Conservation (phyloP, 208 protist species). For the Borovskyia barvae region DNA sequence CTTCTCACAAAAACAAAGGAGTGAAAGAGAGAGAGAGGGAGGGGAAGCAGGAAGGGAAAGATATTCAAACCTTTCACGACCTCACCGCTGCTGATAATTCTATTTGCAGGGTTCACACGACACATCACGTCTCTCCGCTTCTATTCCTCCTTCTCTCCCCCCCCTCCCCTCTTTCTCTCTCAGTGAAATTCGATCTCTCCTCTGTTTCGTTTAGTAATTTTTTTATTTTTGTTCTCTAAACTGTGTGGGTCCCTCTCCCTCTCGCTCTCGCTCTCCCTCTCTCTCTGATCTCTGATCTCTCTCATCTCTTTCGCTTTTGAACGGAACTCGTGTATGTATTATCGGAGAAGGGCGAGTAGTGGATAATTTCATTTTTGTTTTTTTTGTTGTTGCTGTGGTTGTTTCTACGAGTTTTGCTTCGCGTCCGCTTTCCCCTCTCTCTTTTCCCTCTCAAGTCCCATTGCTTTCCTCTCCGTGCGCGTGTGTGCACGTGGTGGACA, state of each 20-base stretch:
- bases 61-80: too few species aligned
- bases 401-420: background rate
- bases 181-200: too few species aligned
- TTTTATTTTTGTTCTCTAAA: background rate
- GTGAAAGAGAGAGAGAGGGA: too few species aligned
- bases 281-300: background rate
- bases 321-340: too few species aligned
- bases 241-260: background rate
- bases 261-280: too few species aligned
- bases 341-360: too few species aligned
- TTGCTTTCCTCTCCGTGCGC: background rate
- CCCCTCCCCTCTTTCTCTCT: slow-evolving; percentile 1
- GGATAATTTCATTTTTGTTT: too few species aligned
- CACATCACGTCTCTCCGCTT: background rate
- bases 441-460: background rate
- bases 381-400: background rate
- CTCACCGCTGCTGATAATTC: too few species aligned
- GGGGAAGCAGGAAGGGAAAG: too few species aligned
- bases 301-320: background rate
- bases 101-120: too few species aligned
- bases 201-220: background rate
- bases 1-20: too few species aligned
- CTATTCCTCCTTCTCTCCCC: background rate
- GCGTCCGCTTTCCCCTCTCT: background rate
- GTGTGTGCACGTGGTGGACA: too few species aligned